A percentile compares a stretch with the other conserved stretches of the same genome.
Conservation (phyloP, 371 early-diverging fungal genomes). For the Mucor piriformis region DNA sequence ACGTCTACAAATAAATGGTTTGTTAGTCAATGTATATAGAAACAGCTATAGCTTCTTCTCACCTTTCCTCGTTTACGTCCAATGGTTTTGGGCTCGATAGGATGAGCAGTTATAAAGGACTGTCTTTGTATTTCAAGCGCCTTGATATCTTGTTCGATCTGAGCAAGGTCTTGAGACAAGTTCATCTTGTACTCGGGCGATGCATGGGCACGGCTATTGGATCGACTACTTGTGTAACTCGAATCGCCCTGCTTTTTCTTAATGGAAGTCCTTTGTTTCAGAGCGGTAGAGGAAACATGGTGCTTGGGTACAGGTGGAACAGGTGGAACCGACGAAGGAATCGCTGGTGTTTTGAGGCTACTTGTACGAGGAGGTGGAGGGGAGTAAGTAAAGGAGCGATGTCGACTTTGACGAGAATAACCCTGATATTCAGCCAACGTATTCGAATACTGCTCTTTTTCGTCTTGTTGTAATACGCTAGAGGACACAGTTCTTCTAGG, state of each 20-base stretch:
- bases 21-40: background rate
- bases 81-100: background rate
- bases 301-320: conserved; percentile 23
- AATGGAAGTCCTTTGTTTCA: background rate
- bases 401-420: conserved; percentile 15
- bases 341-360: conserved; percentile 9
- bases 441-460: background rate
- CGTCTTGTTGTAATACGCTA: background rate
- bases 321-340: conserved; percentile 6
- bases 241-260: conserved; percentile 4
- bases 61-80: conserved; percentile 51
- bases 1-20: conserved; percentile 27
- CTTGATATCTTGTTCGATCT: conserved; percentile 28
- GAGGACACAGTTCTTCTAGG: conserved; percentile 19
- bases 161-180: conserved; percentile 15
- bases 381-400: conserved; percentile 29
- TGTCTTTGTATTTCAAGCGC: conserved; percentile 21
- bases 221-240: background rate
- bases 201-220: background rate
- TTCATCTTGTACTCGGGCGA: background rate
- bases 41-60: background rate
- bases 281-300: background rate
- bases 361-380: conserved; percentile 33
- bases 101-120: background rate
- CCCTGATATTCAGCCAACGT: conserved; percentile 26